phyloP scores from a whole-genome alignment of 2,329 filamentous ascomycete species.

The Davidsoniella australis region DNA sequence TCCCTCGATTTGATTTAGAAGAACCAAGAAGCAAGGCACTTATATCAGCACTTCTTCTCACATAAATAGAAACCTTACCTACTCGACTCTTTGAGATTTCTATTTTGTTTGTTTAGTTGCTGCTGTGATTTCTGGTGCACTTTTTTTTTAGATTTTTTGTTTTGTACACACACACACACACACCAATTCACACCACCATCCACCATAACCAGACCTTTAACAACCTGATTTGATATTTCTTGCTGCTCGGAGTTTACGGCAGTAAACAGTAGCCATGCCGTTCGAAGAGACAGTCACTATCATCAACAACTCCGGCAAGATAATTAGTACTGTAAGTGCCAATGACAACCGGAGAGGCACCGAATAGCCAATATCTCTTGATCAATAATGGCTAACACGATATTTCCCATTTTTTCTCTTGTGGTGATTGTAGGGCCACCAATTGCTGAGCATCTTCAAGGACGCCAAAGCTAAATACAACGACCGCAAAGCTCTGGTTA shows the following conservation, averaged over 20 bases:
- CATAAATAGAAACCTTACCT: neutral
- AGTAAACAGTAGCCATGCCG: constrained; percentile 20
- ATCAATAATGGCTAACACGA: neutral
- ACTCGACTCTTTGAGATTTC: neutral
- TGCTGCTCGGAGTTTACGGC: neutral
- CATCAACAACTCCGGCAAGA: constrained; percentile 78
- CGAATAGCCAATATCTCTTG: neutral
- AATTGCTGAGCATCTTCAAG: constrained; percentile 78
- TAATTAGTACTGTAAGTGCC: constrained; percentile 62
- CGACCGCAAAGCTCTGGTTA: constrained; percentile 71
- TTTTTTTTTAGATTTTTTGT: too few relatives aligned
- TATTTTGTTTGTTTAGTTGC: too few relatives aligned
- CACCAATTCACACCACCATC: neutral
- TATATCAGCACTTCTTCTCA: neutral
- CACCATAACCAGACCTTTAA: neutral
- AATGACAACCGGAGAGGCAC: too few relatives aligned
- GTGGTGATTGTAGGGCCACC: constrained; percentile 50
- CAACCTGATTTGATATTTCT: neutral
- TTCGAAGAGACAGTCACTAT: constrained; percentile 64
- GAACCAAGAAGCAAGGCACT: neutral
- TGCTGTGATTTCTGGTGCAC: neutral
- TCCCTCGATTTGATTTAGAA: neutral
- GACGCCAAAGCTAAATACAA: constrained; percentile 78
- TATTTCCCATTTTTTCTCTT: too few relatives aligned
- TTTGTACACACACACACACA: neutral